These are phyloP conservation scores for Tubosaeta sp. DNA, from an alignment of 768 basidiomycete species.

Conservation along the genomic window DNA sequence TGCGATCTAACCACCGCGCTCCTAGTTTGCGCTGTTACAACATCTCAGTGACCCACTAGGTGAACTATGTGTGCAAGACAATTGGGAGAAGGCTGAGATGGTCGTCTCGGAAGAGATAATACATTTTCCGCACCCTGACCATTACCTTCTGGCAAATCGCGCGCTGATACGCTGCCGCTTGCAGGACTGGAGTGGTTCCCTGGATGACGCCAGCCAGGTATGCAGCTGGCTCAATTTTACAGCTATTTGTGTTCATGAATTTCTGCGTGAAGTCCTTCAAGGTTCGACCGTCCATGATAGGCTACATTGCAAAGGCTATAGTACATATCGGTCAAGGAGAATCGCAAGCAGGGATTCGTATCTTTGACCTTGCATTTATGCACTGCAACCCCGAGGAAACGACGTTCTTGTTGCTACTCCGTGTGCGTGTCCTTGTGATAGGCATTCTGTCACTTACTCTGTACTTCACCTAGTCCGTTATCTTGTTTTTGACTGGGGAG, in stretches of 20 bases:
- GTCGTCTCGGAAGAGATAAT: constrained; percentile 8
- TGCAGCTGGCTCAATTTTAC: not conserved
- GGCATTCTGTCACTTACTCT: not conserved
- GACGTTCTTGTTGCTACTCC: constrained; percentile 10
- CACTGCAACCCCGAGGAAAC: constrained; percentile 6
- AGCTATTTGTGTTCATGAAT: not conserved
- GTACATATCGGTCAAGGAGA: constrained; percentile 13
- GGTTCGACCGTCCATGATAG: constrained; percentile 6
- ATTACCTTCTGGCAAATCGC: constrained; percentile 5
- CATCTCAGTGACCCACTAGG: not conserved
- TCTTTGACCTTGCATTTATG: constrained; percentile 15
- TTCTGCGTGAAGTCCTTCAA: constrained; percentile 8
- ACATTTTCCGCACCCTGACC: not conserved
- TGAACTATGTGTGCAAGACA: constrained; percentile 6
- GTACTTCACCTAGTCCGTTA: constrained; percentile 2
- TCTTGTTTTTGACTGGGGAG: constrained; percentile 8
- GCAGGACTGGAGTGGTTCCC: constrained; percentile 8
- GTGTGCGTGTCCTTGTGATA: constrained; percentile 1
- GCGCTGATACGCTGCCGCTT: constrained; percentile 9
- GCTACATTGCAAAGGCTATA: constrained; percentile 14
- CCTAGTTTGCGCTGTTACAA: constrained; percentile 6
- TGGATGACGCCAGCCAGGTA: constrained; percentile 10
- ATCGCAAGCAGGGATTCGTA: constrained; percentile 4
- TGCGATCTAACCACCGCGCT: not conserved
- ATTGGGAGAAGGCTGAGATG: constrained; percentile 7